Base-by-base conservation (phyloP, 331 rosid species). In the Saraca asoca region DNA sequence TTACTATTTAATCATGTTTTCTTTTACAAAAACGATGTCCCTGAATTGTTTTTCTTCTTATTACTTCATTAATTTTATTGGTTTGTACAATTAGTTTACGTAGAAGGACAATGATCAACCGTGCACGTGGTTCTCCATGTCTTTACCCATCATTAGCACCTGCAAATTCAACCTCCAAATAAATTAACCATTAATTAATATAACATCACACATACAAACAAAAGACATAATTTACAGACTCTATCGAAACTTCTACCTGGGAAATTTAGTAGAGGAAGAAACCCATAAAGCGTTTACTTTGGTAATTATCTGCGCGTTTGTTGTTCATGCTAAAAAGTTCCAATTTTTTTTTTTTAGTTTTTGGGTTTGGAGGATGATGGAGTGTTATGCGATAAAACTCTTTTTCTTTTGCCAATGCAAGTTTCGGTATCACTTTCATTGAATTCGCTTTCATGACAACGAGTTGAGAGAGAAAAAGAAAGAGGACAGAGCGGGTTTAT, bases 71-170 rank as follows among this genome's bases (percentile, higher is more conserved):
- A 9, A 39, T 52, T 43, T 31, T 11, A 29, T 44, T 17, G 68
- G 70, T 66, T 78, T 76, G 62, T 65, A 52, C 71, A 51, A 71
- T 71, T 77, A 66, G 59, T 70, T 79, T 79, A 65, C 75, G 66
- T 82, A 76, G 85, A 80, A 74, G 82, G 88, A 75, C 85, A 76
- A 78, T 77, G 69, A 79, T 85, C 83, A 72, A 71, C 85, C 68
- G 51, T 77, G 85, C 94, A 85, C 85, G 88, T 89, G 91, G 90
- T 64, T 61, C 80, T 79, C 72, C 57, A 66, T 80, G 86, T 74
- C 31, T 79, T 65, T 72, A 75, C 60, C 64, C 76, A 66, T 80
- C 76, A 75, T 24, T 24, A 24, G 31, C 31, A 24, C 31, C 31
- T 1, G 31, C 31, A 24, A 24, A 3, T 24, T 24, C 31, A 24